These are phyloP conservation scores for Cryptosporidium sp. DNA, from an alignment of 169 alveolate genomes.

Conservation along the genomic window DNA sequence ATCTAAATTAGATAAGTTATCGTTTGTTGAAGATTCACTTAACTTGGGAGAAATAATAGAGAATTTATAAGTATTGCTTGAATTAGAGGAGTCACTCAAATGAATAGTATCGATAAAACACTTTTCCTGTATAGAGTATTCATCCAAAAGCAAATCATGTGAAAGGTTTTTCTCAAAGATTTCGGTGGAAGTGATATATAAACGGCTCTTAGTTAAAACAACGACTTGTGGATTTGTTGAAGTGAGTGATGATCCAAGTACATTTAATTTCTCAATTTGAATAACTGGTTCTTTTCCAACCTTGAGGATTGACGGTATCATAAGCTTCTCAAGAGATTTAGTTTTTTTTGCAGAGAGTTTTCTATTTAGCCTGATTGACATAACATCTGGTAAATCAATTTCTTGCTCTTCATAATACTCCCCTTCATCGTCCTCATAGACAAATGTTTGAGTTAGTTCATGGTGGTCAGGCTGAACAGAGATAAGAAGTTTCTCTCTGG, in stretches of 20 bases:
- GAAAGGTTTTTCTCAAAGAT: slow-evolving; percentile 41
- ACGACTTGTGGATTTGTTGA: background rate
- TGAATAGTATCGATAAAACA: background rate
- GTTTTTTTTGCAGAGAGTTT: slow-evolving; percentile 6
- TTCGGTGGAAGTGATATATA: slow-evolving; percentile 11
- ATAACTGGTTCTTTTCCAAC: slow-evolving; percentile 47
- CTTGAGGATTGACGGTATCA: slow-evolving; percentile 31
- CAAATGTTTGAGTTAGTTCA: slow-evolving; percentile 13
- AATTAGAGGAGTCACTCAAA: background rate
- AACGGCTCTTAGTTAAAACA: background rate
- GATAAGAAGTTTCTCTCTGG: slow-evolving; percentile 48
- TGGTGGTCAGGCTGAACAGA: slow-evolving; percentile 38
- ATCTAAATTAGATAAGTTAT: background rate
- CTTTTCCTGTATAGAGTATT: slow-evolving; percentile 27
- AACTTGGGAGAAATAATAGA: background rate
- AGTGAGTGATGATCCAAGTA: background rate
- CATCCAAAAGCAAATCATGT: slow-evolving; percentile 50
- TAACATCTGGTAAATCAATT: slow-evolving; percentile 56
- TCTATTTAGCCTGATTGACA: slow-evolving; percentile 61
- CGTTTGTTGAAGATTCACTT: background rate
- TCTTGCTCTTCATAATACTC: slow-evolving; percentile 47
- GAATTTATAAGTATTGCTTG: background rate
- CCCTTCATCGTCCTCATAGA: slow-evolving; percentile 55
- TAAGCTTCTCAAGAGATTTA: slow-evolving; percentile 22
- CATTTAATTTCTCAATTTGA: slow-evolving; percentile 23